Percentiles rank a stretch among this genome's conserved stretches.
Evolutionary conservation across 345 rosid genomes (phyloP).

Genomic region (Murraya koenigii): DNA sequence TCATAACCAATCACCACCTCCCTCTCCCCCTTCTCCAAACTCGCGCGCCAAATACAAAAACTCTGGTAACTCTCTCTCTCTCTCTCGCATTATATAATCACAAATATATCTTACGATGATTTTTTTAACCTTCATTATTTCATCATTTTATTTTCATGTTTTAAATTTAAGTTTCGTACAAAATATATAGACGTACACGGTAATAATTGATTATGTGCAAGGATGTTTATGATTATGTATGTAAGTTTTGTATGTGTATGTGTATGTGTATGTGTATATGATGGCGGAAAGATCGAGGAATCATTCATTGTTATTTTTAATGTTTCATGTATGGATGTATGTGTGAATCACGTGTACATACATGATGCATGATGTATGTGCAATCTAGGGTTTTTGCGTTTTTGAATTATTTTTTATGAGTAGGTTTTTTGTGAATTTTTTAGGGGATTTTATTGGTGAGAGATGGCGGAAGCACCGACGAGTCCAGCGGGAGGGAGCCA

Average conservation of each 20-base stretch:
- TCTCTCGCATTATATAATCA: neutral
- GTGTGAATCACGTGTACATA: neutral
- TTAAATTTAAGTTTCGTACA: neutral
- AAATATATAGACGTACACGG: neutral
- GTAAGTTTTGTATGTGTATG: neutral
- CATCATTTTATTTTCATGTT: neutral
- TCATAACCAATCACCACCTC: constrained; percentile 13
- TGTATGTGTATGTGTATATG: neutral
- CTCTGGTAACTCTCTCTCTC: neutral
- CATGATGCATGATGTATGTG: neutral
- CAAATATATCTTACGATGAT: neutral
- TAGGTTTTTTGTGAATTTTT: neutral
- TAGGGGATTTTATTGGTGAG: neutral
- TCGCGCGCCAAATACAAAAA: constrained; percentile 27
- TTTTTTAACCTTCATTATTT: neutral
- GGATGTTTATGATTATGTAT: neutral
- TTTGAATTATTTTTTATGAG: neutral
- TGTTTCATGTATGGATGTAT: neutral
- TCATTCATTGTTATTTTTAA: neutral
- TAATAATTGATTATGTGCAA: too few species aligned
- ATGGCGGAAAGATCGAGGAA: constrained; percentile 2
- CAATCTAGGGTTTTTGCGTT: constrained; percentile 10
- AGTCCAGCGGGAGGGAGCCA: constrained; percentile 65
- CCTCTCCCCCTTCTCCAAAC: neutral
- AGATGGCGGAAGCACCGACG: constrained; percentile 60